phyloP scores from a whole-genome alignment of 768 basidiomycete genomes.

The Amanita phalloides region DNA sequence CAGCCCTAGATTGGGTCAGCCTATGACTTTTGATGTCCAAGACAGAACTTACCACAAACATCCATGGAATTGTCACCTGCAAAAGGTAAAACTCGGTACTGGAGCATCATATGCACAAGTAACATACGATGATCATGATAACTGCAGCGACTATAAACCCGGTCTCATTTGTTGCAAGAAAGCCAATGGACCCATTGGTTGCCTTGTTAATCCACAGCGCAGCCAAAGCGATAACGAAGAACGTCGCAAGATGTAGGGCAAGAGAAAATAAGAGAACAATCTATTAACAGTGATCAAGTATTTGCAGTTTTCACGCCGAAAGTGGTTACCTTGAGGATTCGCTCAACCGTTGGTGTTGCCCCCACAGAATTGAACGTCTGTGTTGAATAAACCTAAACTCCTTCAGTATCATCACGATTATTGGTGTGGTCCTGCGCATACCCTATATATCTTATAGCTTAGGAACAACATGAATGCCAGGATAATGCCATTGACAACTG shows the following conservation, averaged over 20 bases:
- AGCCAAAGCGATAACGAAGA: conserved; percentile 36
- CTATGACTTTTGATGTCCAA: too few relatives aligned
- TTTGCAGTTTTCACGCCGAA: neutral
- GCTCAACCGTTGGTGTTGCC: conserved; percentile 29
- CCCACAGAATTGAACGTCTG: conserved; percentile 41
- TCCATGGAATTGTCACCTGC: conserved; percentile 37
- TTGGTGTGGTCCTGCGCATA: conserved; percentile 10
- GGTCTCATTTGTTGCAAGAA: conserved; percentile 20
- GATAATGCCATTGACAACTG: conserved; percentile 25
- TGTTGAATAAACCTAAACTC: conserved; percentile 28
- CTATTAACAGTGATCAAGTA: conserved; percentile 14
- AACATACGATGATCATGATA: conserved; percentile 28
- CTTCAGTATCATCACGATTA: neutral
- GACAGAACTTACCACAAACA: conserved; percentile 24
- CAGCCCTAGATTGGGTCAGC: conserved; percentile 28
- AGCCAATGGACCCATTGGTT: conserved; percentile 21
- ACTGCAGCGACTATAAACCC: conserved; percentile 33
- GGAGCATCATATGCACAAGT: too few relatives aligned
- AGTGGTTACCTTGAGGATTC: conserved; percentile 31
- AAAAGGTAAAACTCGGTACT: neutral
- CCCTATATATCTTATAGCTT: conserved; percentile 31
- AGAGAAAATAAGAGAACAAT: conserved; percentile 39
- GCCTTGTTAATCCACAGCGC: conserved; percentile 42
- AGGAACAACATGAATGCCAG: conserved; percentile 27
- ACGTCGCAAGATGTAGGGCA: conserved; percentile 33